Conservation (phyloP, 306 rosid species). For the Corylus avellana region DNA sequence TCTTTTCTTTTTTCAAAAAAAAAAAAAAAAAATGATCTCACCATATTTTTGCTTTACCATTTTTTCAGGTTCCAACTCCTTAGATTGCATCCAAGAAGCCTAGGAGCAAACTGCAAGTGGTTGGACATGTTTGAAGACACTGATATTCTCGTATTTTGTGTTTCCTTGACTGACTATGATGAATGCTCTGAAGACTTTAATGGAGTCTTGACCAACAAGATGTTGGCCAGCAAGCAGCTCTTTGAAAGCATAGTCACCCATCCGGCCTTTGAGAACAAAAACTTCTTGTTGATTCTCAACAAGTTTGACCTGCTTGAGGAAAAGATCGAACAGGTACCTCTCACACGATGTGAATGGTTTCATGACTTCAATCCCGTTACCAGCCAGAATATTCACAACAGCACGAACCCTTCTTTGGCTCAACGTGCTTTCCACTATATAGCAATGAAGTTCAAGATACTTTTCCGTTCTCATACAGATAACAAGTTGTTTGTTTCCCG, state of each 20-base stretch:
- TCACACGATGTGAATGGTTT: slow-evolving; percentile 71
- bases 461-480: slow-evolving; percentile 46
- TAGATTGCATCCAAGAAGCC: slow-evolving; percentile 59
- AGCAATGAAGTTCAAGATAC: slow-evolving; percentile 67
- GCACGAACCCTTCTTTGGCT: slow-evolving; percentile 48
- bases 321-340: slow-evolving; percentile 53
- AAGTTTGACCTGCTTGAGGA: slow-evolving; percentile 67
- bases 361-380: slow-evolving; percentile 57
- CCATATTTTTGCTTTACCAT: background rate
- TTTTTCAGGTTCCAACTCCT: slow-evolving; percentile 58
- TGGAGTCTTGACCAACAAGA: slow-evolving; percentile 59
- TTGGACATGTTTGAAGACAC: slow-evolving; percentile 69
- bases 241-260: slow-evolving; percentile 58
- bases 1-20: background rate
- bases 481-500: slow-evolving; percentile 64
- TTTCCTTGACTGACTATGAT: slow-evolving; percentile 64
- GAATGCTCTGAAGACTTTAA: slow-evolving; percentile 43
- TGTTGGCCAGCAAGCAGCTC: slow-evolving; percentile 62
- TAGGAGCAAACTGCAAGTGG: slow-evolving; percentile 72
- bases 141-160: slow-evolving; percentile 53
- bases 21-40: background rate
- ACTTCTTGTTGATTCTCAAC: slow-evolving; percentile 64
- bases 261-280: slow-evolving; percentile 40
- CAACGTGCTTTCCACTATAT: slow-evolving; percentile 63
- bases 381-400: slow-evolving; percentile 29